Evolutionary conservation across 1,284 basidiomycete species (phyloP).

Genomic region (Rhodotorula sp.): DNA sequence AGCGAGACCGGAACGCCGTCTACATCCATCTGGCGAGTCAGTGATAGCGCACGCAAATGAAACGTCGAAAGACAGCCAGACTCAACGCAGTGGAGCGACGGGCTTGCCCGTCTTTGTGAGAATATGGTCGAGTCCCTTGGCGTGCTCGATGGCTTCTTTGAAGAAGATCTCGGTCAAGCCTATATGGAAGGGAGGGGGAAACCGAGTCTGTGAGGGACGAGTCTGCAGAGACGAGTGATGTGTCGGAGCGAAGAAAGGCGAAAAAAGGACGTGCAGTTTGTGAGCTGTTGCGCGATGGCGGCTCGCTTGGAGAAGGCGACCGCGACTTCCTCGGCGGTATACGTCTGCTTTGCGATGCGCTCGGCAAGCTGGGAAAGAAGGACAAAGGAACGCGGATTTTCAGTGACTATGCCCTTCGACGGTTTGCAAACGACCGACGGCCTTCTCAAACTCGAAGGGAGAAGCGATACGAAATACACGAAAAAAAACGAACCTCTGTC

Average conservation of each 20-base stretch:
- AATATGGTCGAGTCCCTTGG: constrained; percentile 60
- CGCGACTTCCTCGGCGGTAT: constrained; percentile 46
- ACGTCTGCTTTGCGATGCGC: constrained; percentile 44
- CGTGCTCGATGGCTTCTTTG: constrained; percentile 58
- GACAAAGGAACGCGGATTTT: too few relatives aligned
- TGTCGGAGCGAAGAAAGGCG: too few relatives aligned
- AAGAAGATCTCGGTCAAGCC: constrained; percentile 29
- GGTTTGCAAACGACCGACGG: too few relatives aligned
- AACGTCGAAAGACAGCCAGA: background rate
- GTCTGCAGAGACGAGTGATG: too few relatives aligned
- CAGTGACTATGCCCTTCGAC: too few relatives aligned
- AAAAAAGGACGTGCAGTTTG: constrained; percentile 7
- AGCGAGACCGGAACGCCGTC: constrained; percentile 55
- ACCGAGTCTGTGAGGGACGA: too few relatives aligned
- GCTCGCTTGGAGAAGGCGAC: constrained; percentile 47
- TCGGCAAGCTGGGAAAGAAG: constrained; percentile 41
- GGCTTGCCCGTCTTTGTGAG: constrained; percentile 52
- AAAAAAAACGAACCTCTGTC: constrained; percentile 3
- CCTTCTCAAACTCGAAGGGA: too few relatives aligned
- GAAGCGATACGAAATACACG: too few relatives aligned
- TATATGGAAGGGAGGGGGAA: background rate
- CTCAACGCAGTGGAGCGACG: constrained; percentile 51
- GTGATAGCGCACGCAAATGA: too few relatives aligned
- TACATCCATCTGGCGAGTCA: background rate
- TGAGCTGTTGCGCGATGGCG: constrained; percentile 48